Conservation (phyloP, 208 protist species). For the Crithidia expoeki region DNA sequence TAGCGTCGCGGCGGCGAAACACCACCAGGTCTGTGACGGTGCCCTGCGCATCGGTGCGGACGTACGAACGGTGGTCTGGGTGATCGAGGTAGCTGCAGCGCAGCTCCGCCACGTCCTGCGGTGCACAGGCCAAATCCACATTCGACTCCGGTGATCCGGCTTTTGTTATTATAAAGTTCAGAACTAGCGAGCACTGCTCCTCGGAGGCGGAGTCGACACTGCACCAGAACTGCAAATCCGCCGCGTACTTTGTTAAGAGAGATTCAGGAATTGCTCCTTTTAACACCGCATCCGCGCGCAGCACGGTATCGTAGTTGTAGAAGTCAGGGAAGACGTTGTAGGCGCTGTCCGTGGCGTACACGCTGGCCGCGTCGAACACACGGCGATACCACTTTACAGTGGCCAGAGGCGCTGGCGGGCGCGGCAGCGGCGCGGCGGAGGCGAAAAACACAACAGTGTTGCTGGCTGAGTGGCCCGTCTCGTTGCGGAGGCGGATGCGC, state of each 20-base stretch:
- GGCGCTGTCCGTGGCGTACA: slow-evolving; percentile 43
- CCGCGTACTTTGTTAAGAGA: slow-evolving; percentile 37
- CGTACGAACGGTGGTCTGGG: slow-evolving; percentile 30
- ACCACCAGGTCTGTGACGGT: slow-evolving; percentile 62
- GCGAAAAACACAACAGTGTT: slow-evolving; percentile 53
- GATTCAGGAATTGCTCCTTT: slow-evolving; percentile 59
- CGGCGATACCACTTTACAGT: slow-evolving; percentile 81
- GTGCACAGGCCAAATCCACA: slow-evolving; percentile 42
- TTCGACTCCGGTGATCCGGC: slow-evolving; percentile 46
- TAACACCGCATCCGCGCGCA: slow-evolving; percentile 67
- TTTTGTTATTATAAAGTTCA: slow-evolving; percentile 46
- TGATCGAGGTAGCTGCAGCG: slow-evolving; percentile 37
- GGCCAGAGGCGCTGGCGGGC: slow-evolving; percentile 43
- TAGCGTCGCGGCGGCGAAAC: slow-evolving; percentile 49
- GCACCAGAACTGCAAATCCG: slow-evolving; percentile 32
- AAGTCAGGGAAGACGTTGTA: slow-evolving; percentile 76
- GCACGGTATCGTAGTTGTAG: slow-evolving; percentile 63
- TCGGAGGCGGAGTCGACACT: slow-evolving; percentile 17
- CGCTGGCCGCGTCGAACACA: slow-evolving; percentile 41
- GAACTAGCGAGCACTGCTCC: slow-evolving; percentile 26
- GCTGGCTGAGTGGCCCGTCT: slow-evolving; percentile 10
- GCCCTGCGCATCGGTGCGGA: slow-evolving; percentile 16
- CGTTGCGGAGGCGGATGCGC: background rate
- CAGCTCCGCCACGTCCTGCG: slow-evolving; percentile 41
- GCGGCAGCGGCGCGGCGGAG: slow-evolving; percentile 39